Percentiles rank a stretch among this genome's conserved stretches.
Evolutionary conservation across 169 alveolate genomes (phyloP).

Genomic region (Cystoisospora suis): DNA sequence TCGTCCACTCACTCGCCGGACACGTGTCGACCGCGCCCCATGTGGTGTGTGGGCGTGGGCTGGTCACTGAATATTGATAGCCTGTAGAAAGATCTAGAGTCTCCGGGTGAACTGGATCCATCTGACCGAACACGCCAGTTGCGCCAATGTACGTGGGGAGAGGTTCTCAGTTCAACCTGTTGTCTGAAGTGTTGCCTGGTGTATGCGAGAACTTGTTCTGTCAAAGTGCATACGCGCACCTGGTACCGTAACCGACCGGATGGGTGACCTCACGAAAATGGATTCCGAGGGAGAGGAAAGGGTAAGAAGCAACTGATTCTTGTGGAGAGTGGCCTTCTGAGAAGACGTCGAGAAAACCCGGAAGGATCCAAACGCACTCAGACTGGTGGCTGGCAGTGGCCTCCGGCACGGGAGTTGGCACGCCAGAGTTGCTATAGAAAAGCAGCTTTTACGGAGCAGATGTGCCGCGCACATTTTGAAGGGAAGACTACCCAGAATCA

Average conservation of each 20-base stretch:
- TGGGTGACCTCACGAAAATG: conserved; percentile 64
- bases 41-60: too few species aligned
- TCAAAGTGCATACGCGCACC: conserved; percentile 70
- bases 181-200: conserved; percentile 54
- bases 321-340: background rate
- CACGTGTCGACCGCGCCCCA: too few species aligned
- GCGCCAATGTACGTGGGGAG: background rate
- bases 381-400: too few species aligned
- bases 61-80: too few species aligned
- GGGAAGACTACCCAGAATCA: too few species aligned
- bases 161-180: conserved; percentile 64
- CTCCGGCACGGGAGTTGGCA: too few species aligned
- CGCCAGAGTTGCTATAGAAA: too few species aligned
- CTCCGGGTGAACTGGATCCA: too few species aligned
- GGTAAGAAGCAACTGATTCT: conserved; percentile 70
- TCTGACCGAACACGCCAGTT: background rate
- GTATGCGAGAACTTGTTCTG: conserved; percentile 28
- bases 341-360: background rate
- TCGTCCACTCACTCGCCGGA: too few species aligned
- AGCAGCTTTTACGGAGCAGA: too few species aligned
- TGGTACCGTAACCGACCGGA: conserved; percentile 68
- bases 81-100: too few species aligned
- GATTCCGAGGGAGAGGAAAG: conserved; percentile 71
- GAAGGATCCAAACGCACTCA: background rate
- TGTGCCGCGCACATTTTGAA: too few species aligned